Evolutionary conservation across 148 eudicot species (phyloP).

Genomic region (Cornus controversa): DNA sequence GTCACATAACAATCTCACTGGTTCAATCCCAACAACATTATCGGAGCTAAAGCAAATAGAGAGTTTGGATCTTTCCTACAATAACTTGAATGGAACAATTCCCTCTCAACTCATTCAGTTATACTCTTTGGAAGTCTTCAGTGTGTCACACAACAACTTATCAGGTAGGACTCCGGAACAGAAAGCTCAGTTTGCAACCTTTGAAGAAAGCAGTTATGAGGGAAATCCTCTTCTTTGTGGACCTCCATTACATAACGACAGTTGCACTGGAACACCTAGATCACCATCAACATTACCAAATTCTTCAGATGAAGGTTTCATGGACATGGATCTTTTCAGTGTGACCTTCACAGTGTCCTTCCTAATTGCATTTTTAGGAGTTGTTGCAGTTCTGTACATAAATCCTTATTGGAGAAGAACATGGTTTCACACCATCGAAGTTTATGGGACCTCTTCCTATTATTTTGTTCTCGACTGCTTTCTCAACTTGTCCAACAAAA

Average conservation of each 20-base stretch:
- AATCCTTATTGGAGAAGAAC: background rate
- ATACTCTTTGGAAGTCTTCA: background rate
- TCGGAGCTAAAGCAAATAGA: background rate
- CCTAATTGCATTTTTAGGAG: background rate
- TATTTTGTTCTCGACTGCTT: background rate
- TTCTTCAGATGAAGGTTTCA: background rate
- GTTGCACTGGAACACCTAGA: background rate
- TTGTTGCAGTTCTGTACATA: background rate
- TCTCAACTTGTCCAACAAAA: background rate
- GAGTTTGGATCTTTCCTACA: background rate
- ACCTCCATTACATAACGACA: background rate
- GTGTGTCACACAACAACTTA: background rate
- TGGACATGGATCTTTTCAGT: background rate
- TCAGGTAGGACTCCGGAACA: background rate
- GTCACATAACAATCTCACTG: background rate
- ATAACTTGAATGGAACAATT: background rate
- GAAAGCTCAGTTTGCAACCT: background rate
- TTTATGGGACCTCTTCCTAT: background rate
- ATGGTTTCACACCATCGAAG: background rate
- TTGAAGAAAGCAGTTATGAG: background rate
- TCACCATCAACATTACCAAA: background rate
- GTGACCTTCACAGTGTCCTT: background rate
- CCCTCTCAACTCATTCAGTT: too few relatives aligned
- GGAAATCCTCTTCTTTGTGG: conserved; percentile 9
- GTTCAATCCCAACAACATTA: background rate